Percentiles rank a stretch among this genome's conserved stretches.
Evolutionary conservation across 352 stramenopile genomes (phyloP).

Genomic region (Phytophthora fragariae): DNA sequence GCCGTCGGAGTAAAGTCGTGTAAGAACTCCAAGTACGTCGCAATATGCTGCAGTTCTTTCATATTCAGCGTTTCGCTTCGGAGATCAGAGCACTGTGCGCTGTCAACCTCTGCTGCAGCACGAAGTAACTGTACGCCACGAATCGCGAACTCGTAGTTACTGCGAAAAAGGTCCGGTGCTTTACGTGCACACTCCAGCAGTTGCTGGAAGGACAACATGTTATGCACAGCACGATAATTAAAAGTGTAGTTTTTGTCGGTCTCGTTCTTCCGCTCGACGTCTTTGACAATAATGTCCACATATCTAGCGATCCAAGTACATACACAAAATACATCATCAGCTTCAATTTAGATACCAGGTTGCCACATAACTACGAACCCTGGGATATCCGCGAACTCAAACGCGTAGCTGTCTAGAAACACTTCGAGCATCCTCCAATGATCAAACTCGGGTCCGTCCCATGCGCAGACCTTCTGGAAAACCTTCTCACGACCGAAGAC

Average conservation of each 20-base stretch:
- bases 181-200: constrained; percentile 36
- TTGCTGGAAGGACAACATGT: constrained; percentile 45
- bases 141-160: constrained; percentile 42
- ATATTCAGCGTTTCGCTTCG: constrained; percentile 11
- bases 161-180: constrained; percentile 37
- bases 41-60: constrained; percentile 36
- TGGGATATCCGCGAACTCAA: constrained; percentile 49
- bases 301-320: constrained; percentile 16
- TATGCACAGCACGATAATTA: constrained; percentile 45
- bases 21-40: constrained; percentile 37
- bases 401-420: constrained; percentile 50
- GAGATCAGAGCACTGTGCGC: constrained; percentile 17
- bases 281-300: constrained; percentile 51
- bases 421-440: constrained; percentile 38
- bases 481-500: constrained; percentile 35
- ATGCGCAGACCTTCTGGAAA: constrained; percentile 31
- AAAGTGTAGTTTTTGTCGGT: constrained; percentile 32
- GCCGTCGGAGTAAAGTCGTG: constrained; percentile 27
- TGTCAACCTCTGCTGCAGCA: constrained; percentile 29
- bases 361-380: constrained; percentile 32
- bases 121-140: constrained; percentile 41
- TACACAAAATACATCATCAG: background rate
- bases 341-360: background rate
- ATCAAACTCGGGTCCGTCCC: constrained; percentile 25
- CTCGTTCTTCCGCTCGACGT: constrained; percentile 35